Evolutionary conservation across 345 rosid species (phyloP).

Genomic region (Citrus reticulata): DNA sequence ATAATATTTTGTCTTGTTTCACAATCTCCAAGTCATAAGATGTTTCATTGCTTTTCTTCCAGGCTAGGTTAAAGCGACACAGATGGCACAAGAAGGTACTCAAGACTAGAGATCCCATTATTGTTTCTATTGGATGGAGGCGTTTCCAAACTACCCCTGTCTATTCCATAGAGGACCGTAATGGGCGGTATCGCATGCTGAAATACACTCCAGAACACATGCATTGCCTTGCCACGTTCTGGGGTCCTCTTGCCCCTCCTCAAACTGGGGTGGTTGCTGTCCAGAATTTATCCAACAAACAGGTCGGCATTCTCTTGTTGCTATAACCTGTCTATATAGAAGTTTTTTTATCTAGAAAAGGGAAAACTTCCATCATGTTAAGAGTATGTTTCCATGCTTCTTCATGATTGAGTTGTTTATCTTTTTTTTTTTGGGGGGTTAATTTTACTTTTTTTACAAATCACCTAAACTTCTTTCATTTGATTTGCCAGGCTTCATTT

Average conservation of each 20-base stretch:
- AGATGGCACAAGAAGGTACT: conserved; percentile 93
- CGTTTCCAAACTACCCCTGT: conserved; percentile 87
- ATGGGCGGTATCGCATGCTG: conserved; percentile 92
- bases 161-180: conserved; percentile 76
- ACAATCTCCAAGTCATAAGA: not conserved
- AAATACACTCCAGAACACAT: conserved; percentile 95
- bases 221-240: conserved; percentile 95
- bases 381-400: not conserved
- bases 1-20: not conserved
- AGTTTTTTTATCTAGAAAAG: conserved; percentile 12
- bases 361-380: conserved; percentile 1
- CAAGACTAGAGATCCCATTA: conserved; percentile 85
- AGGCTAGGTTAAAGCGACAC: conserved; percentile 82
- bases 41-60: conserved; percentile 15
- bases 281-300: conserved; percentile 71
- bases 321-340: not conserved
- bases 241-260: conserved; percentile 99
- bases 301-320: conserved; percentile 39
- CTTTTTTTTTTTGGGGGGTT: not conserved
- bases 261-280: conserved; percentile 84
- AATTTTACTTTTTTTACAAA: not conserved
- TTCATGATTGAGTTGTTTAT: not conserved
- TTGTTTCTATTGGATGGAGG: conserved; percentile 95
- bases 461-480: conserved; percentile 19
- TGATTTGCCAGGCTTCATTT: conserved; percentile 59